Conservation (phyloP, 805 yeast genomes). For the Blastobotrys terrestris region DNA sequence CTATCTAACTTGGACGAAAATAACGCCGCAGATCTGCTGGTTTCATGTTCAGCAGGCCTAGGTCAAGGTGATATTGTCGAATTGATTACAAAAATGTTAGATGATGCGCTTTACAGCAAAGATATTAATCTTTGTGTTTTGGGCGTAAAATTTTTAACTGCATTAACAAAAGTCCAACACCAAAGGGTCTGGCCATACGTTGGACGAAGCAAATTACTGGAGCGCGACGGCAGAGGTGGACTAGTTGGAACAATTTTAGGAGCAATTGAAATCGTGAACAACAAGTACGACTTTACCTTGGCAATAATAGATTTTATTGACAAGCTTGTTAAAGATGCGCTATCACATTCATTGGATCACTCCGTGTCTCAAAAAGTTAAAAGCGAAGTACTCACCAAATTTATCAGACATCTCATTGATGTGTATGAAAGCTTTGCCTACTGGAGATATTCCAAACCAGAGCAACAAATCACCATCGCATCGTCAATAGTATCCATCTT, state of each 20-base stretch:
- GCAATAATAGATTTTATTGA: slow-evolving; percentile 51
- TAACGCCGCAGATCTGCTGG: slow-evolving; percentile 36
- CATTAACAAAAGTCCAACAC: slow-evolving; percentile 45
- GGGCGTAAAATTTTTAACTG: slow-evolving; percentile 45
- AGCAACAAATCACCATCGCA: slow-evolving; percentile 60
- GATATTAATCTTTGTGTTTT: slow-evolving; percentile 40
- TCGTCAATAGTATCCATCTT: slow-evolving; percentile 48
- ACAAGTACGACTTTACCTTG: slow-evolving; percentile 59
- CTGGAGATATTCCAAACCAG: slow-evolving; percentile 56
- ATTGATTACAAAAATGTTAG: slow-evolving; percentile 58
- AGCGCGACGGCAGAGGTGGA: slow-evolving; percentile 60
- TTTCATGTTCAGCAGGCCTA: slow-evolving; percentile 37
- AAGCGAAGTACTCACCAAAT: slow-evolving; percentile 47
- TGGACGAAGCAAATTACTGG: slow-evolving; percentile 58
- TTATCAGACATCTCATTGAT: slow-evolving; percentile 52
- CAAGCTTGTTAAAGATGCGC: slow-evolving; percentile 43
- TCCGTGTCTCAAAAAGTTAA: slow-evolving; percentile 39
- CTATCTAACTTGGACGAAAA: slow-evolving; percentile 36
- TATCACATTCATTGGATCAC: slow-evolving; percentile 31
- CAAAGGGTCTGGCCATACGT: slow-evolving; percentile 76
- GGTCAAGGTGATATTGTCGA: slow-evolving; percentile 53
- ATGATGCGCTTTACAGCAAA: slow-evolving; percentile 56
- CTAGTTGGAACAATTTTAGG: slow-evolving; percentile 56
- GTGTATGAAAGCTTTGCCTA: slow-evolving; percentile 67
- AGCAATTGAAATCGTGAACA: slow-evolving; percentile 63